Percentiles rank a stretch among this genome's conserved stretches.
These are phyloP conservation scores for Eucalyptus pumila DNA, from an alignment of 345 rosid species.

Conservation along the genomic window DNA sequence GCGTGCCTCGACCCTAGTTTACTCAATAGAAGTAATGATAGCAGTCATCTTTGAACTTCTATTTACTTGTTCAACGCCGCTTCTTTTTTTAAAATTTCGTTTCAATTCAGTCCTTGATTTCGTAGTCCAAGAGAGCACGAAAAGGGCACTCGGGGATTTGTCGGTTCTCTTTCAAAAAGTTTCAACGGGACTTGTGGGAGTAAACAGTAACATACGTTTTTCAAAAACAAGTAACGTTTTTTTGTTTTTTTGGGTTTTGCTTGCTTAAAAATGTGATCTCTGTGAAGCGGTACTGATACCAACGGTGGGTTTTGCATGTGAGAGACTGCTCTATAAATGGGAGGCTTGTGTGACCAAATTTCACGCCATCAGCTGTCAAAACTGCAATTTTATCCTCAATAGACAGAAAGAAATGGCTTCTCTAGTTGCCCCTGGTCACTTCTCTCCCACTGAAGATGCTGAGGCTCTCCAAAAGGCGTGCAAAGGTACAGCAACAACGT, in stretches of 20 bases:
- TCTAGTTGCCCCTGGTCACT: not conserved
- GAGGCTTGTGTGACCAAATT: not conserved
- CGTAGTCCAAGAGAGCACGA: not conserved
- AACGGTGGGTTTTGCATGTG: not conserved
- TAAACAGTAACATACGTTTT: not conserved
- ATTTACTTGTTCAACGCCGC: not conserved
- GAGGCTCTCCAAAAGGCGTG: constrained; percentile 9
- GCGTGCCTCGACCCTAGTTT: not conserved
- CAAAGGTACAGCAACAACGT: constrained; percentile 1
- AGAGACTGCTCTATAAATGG: not conserved
- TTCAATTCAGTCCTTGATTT: not conserved
- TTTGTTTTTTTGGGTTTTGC: no score
- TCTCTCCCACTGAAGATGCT: constrained; percentile 11
- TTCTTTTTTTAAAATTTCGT: not conserved
- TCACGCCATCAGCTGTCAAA: not conserved
- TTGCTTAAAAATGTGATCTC: not conserved
- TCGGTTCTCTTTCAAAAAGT: not conserved
- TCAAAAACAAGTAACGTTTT: not conserved
- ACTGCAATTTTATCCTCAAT: not conserved
- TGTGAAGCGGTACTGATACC: not conserved
- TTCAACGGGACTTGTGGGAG: not conserved
- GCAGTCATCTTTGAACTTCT: not conserved
- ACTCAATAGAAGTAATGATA: not conserved
- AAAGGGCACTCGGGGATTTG: not conserved
- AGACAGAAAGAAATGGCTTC: not conserved